These are phyloP conservation scores for Fraxinus ornus DNA, from an alignment of 305 asterid genomes.

Conservation along the genomic window DNA sequence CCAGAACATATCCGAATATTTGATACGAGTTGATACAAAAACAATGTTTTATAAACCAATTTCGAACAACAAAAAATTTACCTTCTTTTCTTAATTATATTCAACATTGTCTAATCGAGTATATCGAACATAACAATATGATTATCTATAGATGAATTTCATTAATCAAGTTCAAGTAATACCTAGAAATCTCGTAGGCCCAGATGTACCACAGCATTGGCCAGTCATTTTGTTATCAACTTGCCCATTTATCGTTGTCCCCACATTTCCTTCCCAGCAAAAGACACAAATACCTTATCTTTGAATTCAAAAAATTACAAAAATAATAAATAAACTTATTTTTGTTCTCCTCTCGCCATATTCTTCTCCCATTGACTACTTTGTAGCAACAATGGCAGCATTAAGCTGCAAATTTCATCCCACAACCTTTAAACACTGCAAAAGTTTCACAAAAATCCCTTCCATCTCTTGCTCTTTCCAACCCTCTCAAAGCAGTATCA, in stretches of 20 bases:
- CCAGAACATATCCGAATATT: not conserved
- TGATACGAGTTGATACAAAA: not conserved
- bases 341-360: not conserved
- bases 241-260: not conserved
- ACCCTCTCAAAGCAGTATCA: constrained; percentile 54
- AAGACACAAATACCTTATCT: constrained; percentile 27
- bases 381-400: constrained; percentile 42
- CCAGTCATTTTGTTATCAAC: not conserved
- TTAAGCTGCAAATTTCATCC: constrained; percentile 47
- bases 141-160: not conserved
- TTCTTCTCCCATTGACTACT: not conserved
- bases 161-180: not conserved
- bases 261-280: constrained; percentile 20
- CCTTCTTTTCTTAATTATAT: not conserved
- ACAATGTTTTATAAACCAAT: not conserved
- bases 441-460: constrained; percentile 10
- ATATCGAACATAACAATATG: not conserved
- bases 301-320: constrained; percentile 10
- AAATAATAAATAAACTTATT: not conserved
- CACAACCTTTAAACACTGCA: constrained; percentile 18
- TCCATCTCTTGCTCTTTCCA: constrained; percentile 47
- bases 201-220: not conserved
- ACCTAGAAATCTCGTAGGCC: not conserved
- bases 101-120: not conserved
- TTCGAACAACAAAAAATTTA: too few species aligned